Base-by-base conservation (phyloP, 2,329 filamentous ascomycete genomes). In the Sporothrix globosa region DNA sequence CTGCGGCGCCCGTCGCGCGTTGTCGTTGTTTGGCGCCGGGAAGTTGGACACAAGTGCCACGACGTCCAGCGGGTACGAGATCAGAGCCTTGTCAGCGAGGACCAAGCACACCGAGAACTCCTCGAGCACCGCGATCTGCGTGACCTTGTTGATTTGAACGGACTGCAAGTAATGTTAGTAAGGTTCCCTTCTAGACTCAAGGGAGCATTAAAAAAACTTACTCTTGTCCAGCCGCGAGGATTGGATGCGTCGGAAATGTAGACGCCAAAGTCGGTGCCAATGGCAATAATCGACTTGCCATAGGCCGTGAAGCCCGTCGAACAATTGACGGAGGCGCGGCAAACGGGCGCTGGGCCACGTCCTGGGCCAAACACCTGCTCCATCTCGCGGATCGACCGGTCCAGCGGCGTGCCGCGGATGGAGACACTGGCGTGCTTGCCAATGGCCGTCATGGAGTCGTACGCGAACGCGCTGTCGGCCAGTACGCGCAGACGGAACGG, bases 251-350 rank as follows among this genome's bases (percentile, higher is more conserved):
- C 93, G 3, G 95, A 92, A 63, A 97, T 91, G 78, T 89, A 99
- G 4, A 99, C 92, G 44, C 96, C 96, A 79, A 92, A 94, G 77
- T 99, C 96, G 1, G 96, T 99, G 56, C 96, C 96, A 70, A 99
- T 91, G 13, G 95, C 96, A 75, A 97, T 90, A 86, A 97, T 92
- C 61, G 91, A 88, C 78, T 91, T 95, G 39, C 92, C 92, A 77
- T 90, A 91, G 0, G 91, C 91, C 39, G 89, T 90, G 80, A 99
- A 99, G 0, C 92, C 91, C 2, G 95, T 95, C 0, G 96, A 92
- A 79, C 96, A 99, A 78, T 99, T 96, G 74, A 99, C 94, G 68
- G 89, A 86, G 44, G 95, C 91, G 76, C 92, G 87, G 77, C 93
- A 97, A 4, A 98, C 89, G 2, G 92, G 90, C 3, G 87, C 84